Conservation (phyloP, 2,329 filamentous ascomycete species). For the Fusarium papillatum region DNA sequence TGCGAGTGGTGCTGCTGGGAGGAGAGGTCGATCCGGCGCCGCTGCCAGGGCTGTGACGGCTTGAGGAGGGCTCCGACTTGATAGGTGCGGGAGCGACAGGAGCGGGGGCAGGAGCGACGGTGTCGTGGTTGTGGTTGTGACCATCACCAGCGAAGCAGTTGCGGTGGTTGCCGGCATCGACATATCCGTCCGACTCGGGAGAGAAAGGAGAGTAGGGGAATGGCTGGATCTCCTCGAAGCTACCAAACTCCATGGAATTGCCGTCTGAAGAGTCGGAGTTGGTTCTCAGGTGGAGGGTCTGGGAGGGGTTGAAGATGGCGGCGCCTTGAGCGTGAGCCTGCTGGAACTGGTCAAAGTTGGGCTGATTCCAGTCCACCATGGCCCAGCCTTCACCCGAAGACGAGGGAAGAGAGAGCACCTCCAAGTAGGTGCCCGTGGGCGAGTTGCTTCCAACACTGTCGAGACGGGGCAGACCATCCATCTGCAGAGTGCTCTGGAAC, state of each 20-base stretch:
- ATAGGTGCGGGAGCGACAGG: conserved; percentile 78
- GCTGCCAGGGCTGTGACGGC: conserved; percentile 72
- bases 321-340: conserved; percentile 65
- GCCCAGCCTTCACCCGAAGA: conserved; percentile 92
- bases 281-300: conserved; percentile 90
- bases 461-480: conserved; percentile 60
- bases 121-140: conserved; percentile 64
- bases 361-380: conserved; percentile 81
- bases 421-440: conserved; percentile 74
- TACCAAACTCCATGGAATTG: conserved; percentile 76
- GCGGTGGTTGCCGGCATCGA: conserved; percentile 71
- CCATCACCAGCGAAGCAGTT: conserved; percentile 72
- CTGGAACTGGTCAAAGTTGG: conserved; percentile 73
- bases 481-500: conserved; percentile 73
- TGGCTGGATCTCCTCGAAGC: conserved; percentile 82
- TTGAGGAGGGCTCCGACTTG: conserved; percentile 65
- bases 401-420: conserved; percentile 85
- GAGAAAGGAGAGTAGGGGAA: conserved; percentile 87
- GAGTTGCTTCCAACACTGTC: conserved; percentile 61
- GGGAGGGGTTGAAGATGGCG: conserved; percentile 91
- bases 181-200: conserved; percentile 82
- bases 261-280: conserved; percentile 89
- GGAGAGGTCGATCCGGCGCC: conserved; percentile 72
- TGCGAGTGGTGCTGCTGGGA: conserved; percentile 71
- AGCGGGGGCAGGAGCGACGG: conserved; percentile 74